phyloP scores from a whole-genome alignment of 2,329 filamentous ascomycete species.

The Emergomyces africanus region DNA sequence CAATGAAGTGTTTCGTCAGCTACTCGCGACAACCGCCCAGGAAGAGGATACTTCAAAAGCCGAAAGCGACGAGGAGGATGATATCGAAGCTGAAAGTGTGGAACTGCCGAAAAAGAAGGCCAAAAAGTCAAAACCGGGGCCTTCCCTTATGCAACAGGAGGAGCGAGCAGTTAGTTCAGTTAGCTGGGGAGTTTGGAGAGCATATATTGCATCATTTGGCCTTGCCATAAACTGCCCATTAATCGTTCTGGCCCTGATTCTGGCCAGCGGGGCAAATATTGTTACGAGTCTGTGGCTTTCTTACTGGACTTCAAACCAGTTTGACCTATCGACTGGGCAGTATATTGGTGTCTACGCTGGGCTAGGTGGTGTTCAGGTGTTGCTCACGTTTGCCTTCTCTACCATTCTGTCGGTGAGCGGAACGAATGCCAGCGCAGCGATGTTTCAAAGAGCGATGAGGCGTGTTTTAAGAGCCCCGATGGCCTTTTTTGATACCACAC shows the following conservation, averaged over 20 bases:
- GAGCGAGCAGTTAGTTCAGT: slow-evolving; percentile 60
- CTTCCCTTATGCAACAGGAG: slow-evolving; percentile 35
- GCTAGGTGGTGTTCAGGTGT: slow-evolving; percentile 56
- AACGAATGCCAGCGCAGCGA: slow-evolving; percentile 66
- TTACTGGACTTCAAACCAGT: slow-evolving; percentile 80
- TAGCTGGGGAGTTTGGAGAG: slow-evolving; percentile 63
- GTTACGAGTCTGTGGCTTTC: slow-evolving; percentile 83
- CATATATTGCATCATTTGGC: slow-evolving; percentile 63
- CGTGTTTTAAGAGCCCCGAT: slow-evolving; percentile 58
- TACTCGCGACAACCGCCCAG: slow-evolving; percentile 71
- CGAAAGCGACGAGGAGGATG: slow-evolving; percentile 38
- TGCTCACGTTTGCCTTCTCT: slow-evolving; percentile 71
- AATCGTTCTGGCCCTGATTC: slow-evolving; percentile 50
- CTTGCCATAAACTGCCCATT: slow-evolving; percentile 50
- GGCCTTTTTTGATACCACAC: slow-evolving; percentile 96
- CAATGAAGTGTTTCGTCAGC: slow-evolving; percentile 62
- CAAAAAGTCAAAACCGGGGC: slow-evolving; percentile 24
- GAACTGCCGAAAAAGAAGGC: slow-evolving; percentile 28
- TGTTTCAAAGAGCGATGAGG: slow-evolving; percentile 68
- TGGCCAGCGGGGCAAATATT: slow-evolving; percentile 76
- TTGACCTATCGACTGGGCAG: slow-evolving; percentile 47
- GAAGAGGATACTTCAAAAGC: slow-evolving; percentile 38
- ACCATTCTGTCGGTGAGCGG: slow-evolving; percentile 64
- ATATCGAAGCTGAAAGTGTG: slow-evolving; percentile 33
- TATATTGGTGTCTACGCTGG: slow-evolving; percentile 62